Evolutionary conservation across 139 green algal species (phyloP).

Genomic region (Auxenochlorella pyrenoidosa): DNA sequence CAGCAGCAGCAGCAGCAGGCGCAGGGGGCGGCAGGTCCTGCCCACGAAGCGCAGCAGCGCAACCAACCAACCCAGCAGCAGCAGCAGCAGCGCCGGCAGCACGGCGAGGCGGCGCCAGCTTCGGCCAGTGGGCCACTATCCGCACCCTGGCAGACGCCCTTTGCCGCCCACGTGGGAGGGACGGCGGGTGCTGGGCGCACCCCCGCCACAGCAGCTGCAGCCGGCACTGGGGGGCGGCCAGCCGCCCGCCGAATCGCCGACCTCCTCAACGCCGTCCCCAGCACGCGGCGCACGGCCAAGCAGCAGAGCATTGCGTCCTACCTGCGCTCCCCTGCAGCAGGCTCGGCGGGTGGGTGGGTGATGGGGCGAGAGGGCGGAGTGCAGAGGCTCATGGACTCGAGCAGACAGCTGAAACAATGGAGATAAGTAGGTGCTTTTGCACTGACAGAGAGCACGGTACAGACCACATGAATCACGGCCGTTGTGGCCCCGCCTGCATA

Average conservation of each 20-base stretch:
- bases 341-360: neutral
- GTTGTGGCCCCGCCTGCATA: no score
- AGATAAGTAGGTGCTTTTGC: no score
- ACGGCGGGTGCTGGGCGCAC: neutral
- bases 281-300: neutral
- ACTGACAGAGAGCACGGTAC: no score
- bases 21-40: neutral
- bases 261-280: conserved; percentile 1
- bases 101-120: neutral
- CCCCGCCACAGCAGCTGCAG: neutral
- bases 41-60: neutral
- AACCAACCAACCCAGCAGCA: neutral
- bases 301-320: conserved; percentile 21
- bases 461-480: no score
- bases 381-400: no score
- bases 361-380: no score
- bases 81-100: neutral
- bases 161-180: neutral
- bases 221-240: neutral
- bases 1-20: conserved; percentile 16
- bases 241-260: neutral
- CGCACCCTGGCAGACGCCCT: neutral
- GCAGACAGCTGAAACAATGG: no score
- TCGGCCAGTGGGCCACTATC: neutral
- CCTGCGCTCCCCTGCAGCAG: conserved; percentile 12